These are phyloP conservation scores for carrot (Daucus carota) DNA, from an alignment of 129 eudicot species.

Conservation along the genomic window DNA sequence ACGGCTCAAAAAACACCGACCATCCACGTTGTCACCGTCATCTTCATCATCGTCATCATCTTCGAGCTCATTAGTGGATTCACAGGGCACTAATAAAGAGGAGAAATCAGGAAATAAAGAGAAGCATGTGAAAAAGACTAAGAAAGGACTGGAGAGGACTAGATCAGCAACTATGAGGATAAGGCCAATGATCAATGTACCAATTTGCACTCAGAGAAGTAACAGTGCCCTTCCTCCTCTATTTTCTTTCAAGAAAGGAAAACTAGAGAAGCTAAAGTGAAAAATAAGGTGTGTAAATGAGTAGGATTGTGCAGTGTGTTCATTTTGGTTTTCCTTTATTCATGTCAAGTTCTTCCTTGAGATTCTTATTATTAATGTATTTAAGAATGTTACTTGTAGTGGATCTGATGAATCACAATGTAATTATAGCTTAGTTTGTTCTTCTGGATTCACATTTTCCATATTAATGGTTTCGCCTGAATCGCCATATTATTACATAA, in stretches of 20 bases:
- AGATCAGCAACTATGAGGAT: conserved; percentile 62
- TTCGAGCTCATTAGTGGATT: conserved; percentile 31
- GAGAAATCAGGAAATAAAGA: conserved; percentile 35
- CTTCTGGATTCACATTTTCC: background rate
- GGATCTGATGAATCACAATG: background rate
- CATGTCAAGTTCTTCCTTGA: background rate
- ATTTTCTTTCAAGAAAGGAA: conserved; percentile 53
- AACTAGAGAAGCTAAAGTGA: conserved; percentile 30
- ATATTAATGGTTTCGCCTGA: background rate
- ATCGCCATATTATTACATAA: background rate
- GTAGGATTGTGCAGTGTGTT: background rate
- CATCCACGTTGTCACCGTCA: conserved; percentile 45
- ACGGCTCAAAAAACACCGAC: conserved; percentile 54
- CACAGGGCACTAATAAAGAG: conserved; percentile 23
- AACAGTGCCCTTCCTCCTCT: conserved; percentile 63
- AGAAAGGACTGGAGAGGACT: conserved; percentile 72
- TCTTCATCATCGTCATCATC: conserved; percentile 57
- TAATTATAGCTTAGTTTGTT: background rate
- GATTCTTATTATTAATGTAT: background rate
- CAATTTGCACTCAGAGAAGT: conserved; percentile 48
- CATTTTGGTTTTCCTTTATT: background rate
- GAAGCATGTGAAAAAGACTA: conserved; percentile 40
- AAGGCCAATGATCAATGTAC: conserved; percentile 75
- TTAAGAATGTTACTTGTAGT: background rate
- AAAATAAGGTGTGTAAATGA: background rate